Evolutionary conservation across 352 stramenopile species (phyloP), one percentile per base, ranked within the genome.

Genomic region (Achlya hypogyna): DNA sequence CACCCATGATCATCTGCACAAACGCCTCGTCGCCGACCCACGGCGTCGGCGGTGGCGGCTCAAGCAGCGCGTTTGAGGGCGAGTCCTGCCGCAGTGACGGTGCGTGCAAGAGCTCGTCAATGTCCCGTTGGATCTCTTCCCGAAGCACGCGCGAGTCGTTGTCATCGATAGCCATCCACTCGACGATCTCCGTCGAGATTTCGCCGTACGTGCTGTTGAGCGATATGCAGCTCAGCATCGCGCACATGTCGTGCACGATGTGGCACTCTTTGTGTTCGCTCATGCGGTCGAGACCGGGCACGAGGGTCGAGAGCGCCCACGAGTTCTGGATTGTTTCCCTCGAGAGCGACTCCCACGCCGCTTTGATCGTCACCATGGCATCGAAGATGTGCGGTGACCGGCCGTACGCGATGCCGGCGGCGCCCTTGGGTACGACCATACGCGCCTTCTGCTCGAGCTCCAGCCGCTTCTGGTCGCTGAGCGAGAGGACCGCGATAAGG

Each of bases 341-440:
- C 0, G 78, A 59, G 12, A 74, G 74, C 10, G 72, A 51, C 1
- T 38, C 31, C 78, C 78, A 86, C 40, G 67, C 76, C 25, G 79
- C 76, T 22, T 77, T 69, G 9, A 86, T 52, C 51, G 82, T 51
- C 3, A 51, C 73, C 68, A 86, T 79, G 1, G 76, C 75, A 25
- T 86, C 78, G 5, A 72, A 52, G 4, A 84, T n/a, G 29, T 86
- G 72, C 5, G 78, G 78, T 18, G 70, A 43, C 3, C 71, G 72
- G 16, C 78, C 78, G 56, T 80, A 69, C 2, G 66, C 52, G 8
- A 86, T 64, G 4, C 78, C 76, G 4, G 72, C 66, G 29, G 53
- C 65, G 27, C 75, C 76, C 5, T 58, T 28, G 0, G 73, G 70
- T 16, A 56, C 49, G 22, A 79, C 76, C 52, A 78, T 81, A 18